Percentiles rank a stretch among this genome's conserved stretches.
Conservation (phyloP, 2,329 filamentous ascomycete species). For the Curvularia hawaiiensis region DNA sequence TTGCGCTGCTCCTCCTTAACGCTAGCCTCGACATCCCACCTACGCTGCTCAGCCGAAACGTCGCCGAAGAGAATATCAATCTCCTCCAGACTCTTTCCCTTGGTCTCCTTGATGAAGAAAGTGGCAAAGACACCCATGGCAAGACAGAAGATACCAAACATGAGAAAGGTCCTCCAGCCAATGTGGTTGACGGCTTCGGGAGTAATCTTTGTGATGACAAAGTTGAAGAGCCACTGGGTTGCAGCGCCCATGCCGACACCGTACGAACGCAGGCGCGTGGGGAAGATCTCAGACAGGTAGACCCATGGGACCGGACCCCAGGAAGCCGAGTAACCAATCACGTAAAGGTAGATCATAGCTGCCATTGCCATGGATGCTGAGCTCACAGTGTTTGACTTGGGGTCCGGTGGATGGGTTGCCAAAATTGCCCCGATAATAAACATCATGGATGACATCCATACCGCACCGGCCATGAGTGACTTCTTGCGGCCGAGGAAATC, state of each 20-base stretch:
- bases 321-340: slow-evolving; percentile 70
- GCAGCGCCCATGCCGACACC: slow-evolving; percentile 74
- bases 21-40: slow-evolving; percentile 7
- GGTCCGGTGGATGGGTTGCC: slow-evolving; percentile 48
- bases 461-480: slow-evolving; percentile 68
- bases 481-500: slow-evolving; percentile 67
- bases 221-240: slow-evolving; percentile 76
- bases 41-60: slow-evolving; percentile 10
- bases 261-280: slow-evolving; percentile 66
- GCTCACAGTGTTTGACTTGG: slow-evolving; percentile 39
- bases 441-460: slow-evolving; percentile 67
- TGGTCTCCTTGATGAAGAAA: slow-evolving; percentile 52
- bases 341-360: slow-evolving; percentile 78
- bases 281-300: slow-evolving; percentile 75
- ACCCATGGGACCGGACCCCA: slow-evolving; percentile 82
- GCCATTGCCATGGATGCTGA: slow-evolving; percentile 64
- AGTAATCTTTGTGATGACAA: slow-evolving; percentile 69
- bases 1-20: slow-evolving; percentile 12
- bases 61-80: slow-evolving; percentile 55
- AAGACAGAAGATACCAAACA: slow-evolving; percentile 56
- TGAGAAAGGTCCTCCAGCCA: slow-evolving; percentile 52
- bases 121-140: slow-evolving; percentile 52
- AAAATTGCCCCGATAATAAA: slow-evolving; percentile 68
- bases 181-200: slow-evolving; percentile 63
- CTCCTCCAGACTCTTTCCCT: slow-evolving; percentile 52